Conservation (phyloP, 2,329 filamentous ascomycete species). For the Alternaria postmessia region DNA sequence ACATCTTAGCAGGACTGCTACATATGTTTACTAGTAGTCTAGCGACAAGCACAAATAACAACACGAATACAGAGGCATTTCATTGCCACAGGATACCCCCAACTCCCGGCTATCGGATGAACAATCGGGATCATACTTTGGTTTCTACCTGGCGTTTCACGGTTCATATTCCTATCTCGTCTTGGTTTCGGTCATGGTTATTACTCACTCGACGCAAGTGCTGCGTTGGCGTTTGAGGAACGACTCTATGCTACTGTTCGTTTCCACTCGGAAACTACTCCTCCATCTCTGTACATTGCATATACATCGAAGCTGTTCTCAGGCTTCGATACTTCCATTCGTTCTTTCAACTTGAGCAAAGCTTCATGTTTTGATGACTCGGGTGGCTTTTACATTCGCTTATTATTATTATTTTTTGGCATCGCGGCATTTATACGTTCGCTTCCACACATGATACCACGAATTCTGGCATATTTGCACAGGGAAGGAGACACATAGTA, state of each 20-base stretch:
- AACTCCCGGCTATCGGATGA: slow-evolving; percentile 3
- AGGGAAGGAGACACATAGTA: background rate
- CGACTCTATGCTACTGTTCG: background rate
- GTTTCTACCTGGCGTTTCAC: slow-evolving; percentile 7
- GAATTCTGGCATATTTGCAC: background rate
- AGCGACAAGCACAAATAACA: background rate
- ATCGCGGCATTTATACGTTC: background rate
- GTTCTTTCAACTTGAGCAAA: background rate
- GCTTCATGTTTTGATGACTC: background rate
- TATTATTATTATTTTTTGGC: background rate
- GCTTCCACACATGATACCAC: background rate
- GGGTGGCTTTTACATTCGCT: background rate
- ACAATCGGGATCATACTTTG: slow-evolving; percentile 3
- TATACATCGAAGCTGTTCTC: background rate
- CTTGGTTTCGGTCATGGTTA: background rate
- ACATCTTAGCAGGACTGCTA: slow-evolving; percentile 32
- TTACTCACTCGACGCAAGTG: slow-evolving; percentile 14
- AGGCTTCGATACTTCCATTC: background rate
- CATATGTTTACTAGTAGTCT: slow-evolving; percentile 41
- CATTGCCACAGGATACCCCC: slow-evolving; percentile 17
- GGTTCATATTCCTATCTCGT: background rate
- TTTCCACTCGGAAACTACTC: background rate
- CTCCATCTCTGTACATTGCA: slow-evolving; percentile 4
- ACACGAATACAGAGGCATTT: slow-evolving; percentile 10
- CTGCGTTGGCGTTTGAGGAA: slow-evolving; percentile 11